Conservation (phyloP, 2,329 filamentous ascomycete genomes). For the Neobulgaria alba region DNA sequence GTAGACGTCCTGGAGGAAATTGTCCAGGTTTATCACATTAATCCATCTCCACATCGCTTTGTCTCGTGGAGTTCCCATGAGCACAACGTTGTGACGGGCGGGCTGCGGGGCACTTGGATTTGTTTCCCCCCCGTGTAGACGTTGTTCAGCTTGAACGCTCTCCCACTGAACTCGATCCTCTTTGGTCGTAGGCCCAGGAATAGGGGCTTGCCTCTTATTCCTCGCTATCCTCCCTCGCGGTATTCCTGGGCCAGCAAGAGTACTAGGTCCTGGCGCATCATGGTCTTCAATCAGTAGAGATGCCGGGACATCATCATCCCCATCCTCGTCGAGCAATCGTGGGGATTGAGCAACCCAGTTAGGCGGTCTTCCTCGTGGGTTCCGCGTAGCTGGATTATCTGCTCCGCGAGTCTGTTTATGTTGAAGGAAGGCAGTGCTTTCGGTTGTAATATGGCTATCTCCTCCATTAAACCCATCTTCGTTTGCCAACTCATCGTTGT, state of each 20-base stretch:
- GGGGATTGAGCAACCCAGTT: conserved; percentile 27
- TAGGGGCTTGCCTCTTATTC: conserved; percentile 21
- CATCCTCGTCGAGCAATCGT: conserved; percentile 27
- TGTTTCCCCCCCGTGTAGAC: conserved; percentile 36
- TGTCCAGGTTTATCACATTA: conserved; percentile 62
- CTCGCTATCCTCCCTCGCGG: conserved; percentile 11
- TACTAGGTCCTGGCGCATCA: conserved; percentile 23
- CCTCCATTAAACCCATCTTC: conserved; percentile 26
- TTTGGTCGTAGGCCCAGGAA: conserved; percentile 36
- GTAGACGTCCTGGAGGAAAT: conserved; percentile 61
- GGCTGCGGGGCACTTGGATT: conserved; percentile 24
- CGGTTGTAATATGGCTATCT: conserved; percentile 25
- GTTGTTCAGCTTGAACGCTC: conserved; percentile 42
- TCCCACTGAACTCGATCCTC: conserved; percentile 47
- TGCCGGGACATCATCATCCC: conserved; percentile 49
- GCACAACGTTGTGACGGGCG: conserved; percentile 40
- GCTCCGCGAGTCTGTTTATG: conserved; percentile 3
- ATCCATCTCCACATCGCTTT: conserved; percentile 67
- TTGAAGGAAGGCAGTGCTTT: conserved; percentile 27
- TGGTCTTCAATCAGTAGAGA: conserved; percentile 53
- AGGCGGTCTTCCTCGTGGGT: conserved; percentile 5
- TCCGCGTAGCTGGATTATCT: not conserved
- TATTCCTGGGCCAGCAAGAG: conserved; percentile 19
- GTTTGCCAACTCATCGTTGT: conserved; percentile 26
- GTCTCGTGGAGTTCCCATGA: conserved; percentile 48